phyloP scores from a whole-genome alignment of 208 protist species.

The Leishmania mexicana region DNA sequence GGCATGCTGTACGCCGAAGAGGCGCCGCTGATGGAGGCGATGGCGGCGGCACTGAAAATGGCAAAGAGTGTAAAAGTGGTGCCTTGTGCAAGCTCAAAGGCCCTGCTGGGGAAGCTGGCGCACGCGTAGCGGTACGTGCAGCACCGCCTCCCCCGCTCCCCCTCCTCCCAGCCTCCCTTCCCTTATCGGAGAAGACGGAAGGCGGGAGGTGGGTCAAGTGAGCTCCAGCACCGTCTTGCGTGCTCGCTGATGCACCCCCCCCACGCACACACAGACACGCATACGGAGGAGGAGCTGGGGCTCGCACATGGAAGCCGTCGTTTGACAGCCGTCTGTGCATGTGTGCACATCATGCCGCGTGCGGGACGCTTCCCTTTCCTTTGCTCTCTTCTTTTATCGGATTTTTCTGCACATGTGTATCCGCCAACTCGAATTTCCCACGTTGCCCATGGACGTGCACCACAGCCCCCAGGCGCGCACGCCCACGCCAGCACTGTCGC shows the following conservation, averaged over 20 bases:
- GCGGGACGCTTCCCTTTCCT: background rate
- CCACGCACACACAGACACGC: background rate
- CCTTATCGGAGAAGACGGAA: background rate
- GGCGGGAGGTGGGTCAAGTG: background rate
- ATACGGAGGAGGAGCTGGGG: background rate
- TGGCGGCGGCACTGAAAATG: slow-evolving; percentile 39
- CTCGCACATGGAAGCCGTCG: background rate
- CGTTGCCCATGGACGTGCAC: too few relatives aligned
- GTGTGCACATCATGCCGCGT: background rate
- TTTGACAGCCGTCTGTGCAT: background rate
- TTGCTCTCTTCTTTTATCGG: background rate
- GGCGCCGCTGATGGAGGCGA: slow-evolving; percentile 42
- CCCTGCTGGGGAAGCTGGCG: slow-evolving; percentile 46
- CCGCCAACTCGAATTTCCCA: too few relatives aligned
- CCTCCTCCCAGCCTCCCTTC: background rate
- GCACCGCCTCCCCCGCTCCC: background rate
- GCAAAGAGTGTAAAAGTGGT: slow-evolving; percentile 67
- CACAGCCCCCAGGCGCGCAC: background rate
- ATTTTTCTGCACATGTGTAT: background rate
- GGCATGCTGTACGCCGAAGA: slow-evolving; percentile 80
- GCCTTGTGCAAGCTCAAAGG: slow-evolving; percentile 29
- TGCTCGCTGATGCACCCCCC: background rate
- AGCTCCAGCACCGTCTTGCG: background rate
- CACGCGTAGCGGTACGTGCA: slow-evolving; percentile 8
- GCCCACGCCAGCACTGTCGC: background rate